phyloP scores from a whole-genome alignment of 306 rosid genomes.

The Dryas drummondii region DNA sequence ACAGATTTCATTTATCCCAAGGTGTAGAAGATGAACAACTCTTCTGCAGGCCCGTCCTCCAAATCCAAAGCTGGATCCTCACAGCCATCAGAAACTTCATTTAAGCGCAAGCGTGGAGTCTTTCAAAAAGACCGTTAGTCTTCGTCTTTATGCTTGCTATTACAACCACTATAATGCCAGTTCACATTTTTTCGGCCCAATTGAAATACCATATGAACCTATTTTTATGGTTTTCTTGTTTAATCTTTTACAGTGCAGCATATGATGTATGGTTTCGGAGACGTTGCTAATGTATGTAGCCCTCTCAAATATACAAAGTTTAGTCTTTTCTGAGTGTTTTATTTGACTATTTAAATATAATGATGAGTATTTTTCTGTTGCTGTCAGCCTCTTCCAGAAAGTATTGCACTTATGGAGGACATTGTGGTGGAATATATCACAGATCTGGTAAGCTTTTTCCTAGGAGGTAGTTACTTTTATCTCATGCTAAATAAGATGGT shows the following conservation, averaged over 20 bases:
- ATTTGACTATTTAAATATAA: neutral
- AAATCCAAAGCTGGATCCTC: constrained; percentile 67
- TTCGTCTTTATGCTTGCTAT: neutral
- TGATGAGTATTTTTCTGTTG: neutral
- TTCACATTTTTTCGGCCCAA: too few species aligned
- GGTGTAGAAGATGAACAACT: constrained; percentile 48
- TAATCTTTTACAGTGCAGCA: constrained; percentile 64
- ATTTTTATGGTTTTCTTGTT: constrained; percentile 7
- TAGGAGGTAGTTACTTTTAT: neutral
- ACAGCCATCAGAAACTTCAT: constrained; percentile 76
- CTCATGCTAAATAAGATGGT: neutral
- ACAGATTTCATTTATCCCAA: neutral
- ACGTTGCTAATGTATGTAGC: constrained; percentile 73
- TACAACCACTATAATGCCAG: neutral
- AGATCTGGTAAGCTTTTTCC: constrained; percentile 53
- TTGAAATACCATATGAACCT: too few species aligned
- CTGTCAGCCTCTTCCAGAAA: constrained; percentile 85
- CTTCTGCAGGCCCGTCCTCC: constrained; percentile 56
- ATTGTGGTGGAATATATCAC: constrained; percentile 86
- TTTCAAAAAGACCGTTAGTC: constrained; percentile 80
- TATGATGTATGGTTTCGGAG: constrained; percentile 98
- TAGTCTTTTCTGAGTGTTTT: neutral
- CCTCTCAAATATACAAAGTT: neutral
- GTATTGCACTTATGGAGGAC: constrained; percentile 88
- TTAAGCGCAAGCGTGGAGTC: constrained; percentile 83